Evolutionary conservation across 1,284 basidiomycete species (phyloP), one percentile per base, ranked within the genome.

Genomic region (Blastosporella zonata): DNA sequence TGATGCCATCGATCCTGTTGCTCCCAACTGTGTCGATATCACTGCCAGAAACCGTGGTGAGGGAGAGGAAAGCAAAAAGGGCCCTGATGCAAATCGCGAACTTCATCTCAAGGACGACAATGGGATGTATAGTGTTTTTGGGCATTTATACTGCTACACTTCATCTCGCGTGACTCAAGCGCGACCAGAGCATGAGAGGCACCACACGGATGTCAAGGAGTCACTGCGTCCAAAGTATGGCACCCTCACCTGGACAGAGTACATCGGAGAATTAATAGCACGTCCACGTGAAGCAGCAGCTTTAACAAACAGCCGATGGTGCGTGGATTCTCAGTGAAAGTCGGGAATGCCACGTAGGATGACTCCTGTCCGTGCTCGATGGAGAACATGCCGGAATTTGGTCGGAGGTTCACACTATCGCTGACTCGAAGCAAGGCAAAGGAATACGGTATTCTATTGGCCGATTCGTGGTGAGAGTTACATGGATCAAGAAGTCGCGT

Each of bases 1-100:
- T 28, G 27, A 56, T 56, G 6, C 35, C 35, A 9, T 50, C 35
- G 34, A 56, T 20, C 22, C 52, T 47, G 31, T 47, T 47, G 28
- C 33, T 35, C 13, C 49, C 52, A 23, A 56, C 44, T 3, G 36
- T 40, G 13, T 56, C 55, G 29, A 54, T 44, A 28, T 55, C 53
- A 8, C 43, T 34, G 18, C 46, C 46, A 33, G 15, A n/a, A 2
- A 47, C 49, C 18, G 10, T 10, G 15, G 29, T 33, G n/a, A 40
- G 22, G 21, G 18, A 21, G 22, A 44, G 21, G 15, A 54, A 22
- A 22, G 23, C 9, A n/a, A 44, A 22, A 25, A 43, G 17, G 17
- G 27, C 17, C 17, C 17, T 13, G 31, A 21, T 35, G 33, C 7
- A 44, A 31, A 21, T 35, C 27, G 20, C 46, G 28, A 17, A 43